These are phyloP conservation scores for Solanum hybrid DNA, from an alignment of 305 asterid species.

Conservation along the genomic window DNA sequence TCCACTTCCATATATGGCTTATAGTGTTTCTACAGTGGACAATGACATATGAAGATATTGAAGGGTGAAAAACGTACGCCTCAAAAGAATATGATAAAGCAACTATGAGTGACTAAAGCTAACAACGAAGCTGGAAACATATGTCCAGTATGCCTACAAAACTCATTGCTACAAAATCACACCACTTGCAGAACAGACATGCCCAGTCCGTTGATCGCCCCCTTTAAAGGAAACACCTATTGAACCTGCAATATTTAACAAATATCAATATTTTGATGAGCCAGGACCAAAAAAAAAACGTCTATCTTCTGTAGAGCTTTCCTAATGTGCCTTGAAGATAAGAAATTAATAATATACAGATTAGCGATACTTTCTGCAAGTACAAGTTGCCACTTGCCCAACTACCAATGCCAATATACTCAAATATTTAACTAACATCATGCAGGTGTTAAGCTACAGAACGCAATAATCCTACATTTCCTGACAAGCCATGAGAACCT, in stretches of 20 bases:
- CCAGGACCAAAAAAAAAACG: neutral
- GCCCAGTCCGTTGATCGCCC: slow-evolving; percentile 8
- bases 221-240: slow-evolving; percentile 7
- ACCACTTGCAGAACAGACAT: slow-evolving; percentile 17
- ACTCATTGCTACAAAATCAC: slow-evolving; percentile 24
- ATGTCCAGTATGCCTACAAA: slow-evolving; percentile 22
- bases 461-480: neutral
- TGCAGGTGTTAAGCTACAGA: neutral
- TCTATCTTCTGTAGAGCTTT: neutral
- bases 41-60: slow-evolving; percentile 1
- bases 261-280: neutral
- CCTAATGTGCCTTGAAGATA: neutral
- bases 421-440: neutral
- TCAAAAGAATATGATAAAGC: slow-evolving; percentile 12
- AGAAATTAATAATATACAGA: neutral
- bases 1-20: neutral
- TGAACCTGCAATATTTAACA: neutral
- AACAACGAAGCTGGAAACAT: neutral
- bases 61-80: neutral
- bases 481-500: neutral
- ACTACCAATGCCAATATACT: neutral
- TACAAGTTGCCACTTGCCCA: neutral
- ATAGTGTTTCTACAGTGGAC: slow-evolving; percentile 1
- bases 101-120: slow-evolving; percentile 25
- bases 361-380: neutral